These are phyloP conservation scores for Nigrospora sphaerica DNA, from an alignment of 2,329 filamentous ascomycete genomes.

Conservation along the genomic window DNA sequence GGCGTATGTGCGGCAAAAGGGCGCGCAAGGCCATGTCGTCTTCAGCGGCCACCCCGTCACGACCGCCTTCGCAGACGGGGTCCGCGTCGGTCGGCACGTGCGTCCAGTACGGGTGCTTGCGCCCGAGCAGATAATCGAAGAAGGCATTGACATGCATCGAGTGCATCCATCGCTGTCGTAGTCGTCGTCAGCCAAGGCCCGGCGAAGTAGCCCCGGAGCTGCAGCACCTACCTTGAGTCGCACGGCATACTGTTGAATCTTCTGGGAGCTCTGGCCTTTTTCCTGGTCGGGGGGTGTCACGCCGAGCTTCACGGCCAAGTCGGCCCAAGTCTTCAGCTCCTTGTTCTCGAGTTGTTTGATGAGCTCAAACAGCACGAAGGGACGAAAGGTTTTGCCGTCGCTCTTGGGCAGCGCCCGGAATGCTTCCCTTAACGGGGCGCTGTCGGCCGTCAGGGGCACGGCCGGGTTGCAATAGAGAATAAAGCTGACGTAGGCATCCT, in stretches of 20 bases:
- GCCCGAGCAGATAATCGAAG: conserved; percentile 76
- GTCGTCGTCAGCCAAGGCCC: conserved; percentile 13
- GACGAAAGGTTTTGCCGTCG: conserved; percentile 79
- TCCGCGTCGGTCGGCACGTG: conserved; percentile 62
- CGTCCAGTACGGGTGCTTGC: conserved; percentile 73
- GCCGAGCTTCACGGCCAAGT: conserved; percentile 78
- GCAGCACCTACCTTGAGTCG: conserved; percentile 63
- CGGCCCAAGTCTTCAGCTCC: conserved; percentile 89
- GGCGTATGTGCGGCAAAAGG: conserved; percentile 69
- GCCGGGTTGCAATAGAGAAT: conserved; percentile 88
- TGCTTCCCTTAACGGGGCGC: conserved; percentile 61
- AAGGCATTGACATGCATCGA: conserved; percentile 94
- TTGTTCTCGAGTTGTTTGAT: conserved; percentile 72
- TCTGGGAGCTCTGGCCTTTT: conserved; percentile 85
- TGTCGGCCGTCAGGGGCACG: conserved; percentile 63
- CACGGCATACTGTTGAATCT: conserved; percentile 91
- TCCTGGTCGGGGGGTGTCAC: conserved; percentile 76
- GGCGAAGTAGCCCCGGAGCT: background rate
- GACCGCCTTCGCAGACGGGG: conserved; percentile 55
- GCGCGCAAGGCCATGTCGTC: conserved; percentile 85
- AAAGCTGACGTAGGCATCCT: conserved; percentile 77
- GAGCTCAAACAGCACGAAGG: conserved; percentile 68
- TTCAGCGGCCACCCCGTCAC: conserved; percentile 77
- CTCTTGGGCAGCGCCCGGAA: conserved; percentile 79
- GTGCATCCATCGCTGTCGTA: conserved; percentile 75